Evolutionary conservation across 176 grass and related monocot species (phyloP).

Genomic region (Coix lacrymajobi): DNA sequence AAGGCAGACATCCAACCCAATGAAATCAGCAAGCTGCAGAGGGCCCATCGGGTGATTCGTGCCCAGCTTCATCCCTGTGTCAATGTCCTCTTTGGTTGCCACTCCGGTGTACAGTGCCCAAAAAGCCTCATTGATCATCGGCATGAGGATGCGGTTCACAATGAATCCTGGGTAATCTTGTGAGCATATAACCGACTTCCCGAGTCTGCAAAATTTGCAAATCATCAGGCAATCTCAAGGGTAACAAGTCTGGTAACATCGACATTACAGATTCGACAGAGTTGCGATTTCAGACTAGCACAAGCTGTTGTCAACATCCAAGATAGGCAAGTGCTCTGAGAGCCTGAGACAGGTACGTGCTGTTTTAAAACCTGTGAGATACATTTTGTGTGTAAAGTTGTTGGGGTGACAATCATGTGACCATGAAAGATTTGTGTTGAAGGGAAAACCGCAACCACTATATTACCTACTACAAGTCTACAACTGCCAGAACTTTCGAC

Average conservation of each 20-base stretch:
- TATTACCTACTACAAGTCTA: neutral
- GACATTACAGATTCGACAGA: neutral
- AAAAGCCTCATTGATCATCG: constrained; percentile 95
- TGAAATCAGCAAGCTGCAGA: constrained; percentile 86
- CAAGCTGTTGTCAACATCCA: neutral
- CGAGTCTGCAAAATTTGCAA: constrained; percentile 41
- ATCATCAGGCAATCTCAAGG: constrained; percentile 3
- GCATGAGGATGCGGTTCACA: constrained; percentile 93
- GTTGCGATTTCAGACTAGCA: neutral
- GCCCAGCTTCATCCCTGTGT: constrained; percentile 90
- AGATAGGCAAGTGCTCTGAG: neutral
- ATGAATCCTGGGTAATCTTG: constrained; percentile 94
- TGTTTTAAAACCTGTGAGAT: neutral
- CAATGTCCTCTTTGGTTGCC: constrained; percentile 91
- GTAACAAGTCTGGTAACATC: neutral
- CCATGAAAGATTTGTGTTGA: neutral
- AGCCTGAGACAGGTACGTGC: neutral
- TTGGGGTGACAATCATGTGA: neutral
- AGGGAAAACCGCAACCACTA: neutral
- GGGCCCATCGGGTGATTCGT: constrained; percentile 97
- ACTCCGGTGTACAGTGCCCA: constrained; percentile 76
- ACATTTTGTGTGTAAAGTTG: neutral
- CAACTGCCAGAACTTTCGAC: neutral
- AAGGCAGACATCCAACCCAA: constrained; percentile 86
- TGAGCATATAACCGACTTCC: constrained; percentile 84